These are phyloP conservation scores for Begonia fuchsioides DNA, from an alignment of 306 rosid genomes.

Conservation along the genomic window DNA sequence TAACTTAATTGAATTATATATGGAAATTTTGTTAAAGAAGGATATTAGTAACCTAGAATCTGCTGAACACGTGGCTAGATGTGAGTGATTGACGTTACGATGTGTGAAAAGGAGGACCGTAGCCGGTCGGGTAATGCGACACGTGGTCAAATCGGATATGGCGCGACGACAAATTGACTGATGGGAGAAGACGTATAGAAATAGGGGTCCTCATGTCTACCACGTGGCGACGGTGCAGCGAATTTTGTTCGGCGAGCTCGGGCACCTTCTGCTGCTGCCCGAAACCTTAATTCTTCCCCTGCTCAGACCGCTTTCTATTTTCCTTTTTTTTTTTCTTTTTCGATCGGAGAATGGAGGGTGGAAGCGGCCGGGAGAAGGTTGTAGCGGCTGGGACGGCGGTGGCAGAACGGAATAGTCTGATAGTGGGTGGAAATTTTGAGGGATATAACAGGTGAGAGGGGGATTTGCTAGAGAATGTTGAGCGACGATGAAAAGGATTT, in stretches of 20 bases:
- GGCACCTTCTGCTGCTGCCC: slow-evolving; percentile 16
- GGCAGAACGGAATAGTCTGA: neutral
- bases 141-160: slow-evolving; percentile 12
- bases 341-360: neutral
- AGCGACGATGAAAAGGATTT: slow-evolving; percentile 11
- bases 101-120: too few relatives aligned
- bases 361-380: neutral
- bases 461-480: slow-evolving; percentile 10
- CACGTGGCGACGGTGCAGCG: slow-evolving; percentile 10
- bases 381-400: neutral
- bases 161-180: slow-evolving; percentile 16
- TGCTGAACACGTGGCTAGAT: too few relatives aligned
- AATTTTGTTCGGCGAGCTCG: slow-evolving; percentile 14
- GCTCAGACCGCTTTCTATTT: too few relatives aligned
- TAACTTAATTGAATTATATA: too few relatives aligned
- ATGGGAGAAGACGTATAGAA: slow-evolving; percentile 1
- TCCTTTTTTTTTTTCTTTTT: neutral
- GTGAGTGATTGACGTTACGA: too few relatives aligned
- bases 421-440: neutral
- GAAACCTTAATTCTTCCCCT: slow-evolving; percentile 7
- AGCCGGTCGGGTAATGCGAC: neutral
- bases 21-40: too few relatives aligned
- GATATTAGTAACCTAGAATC: too few relatives aligned
- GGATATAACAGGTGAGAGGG: neutral
- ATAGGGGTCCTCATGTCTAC: slow-evolving; percentile 1